phyloP scores from a whole-genome alignment of 2,329 filamentous ascomycete genomes.

The Talaromyces pinophilus region DNA sequence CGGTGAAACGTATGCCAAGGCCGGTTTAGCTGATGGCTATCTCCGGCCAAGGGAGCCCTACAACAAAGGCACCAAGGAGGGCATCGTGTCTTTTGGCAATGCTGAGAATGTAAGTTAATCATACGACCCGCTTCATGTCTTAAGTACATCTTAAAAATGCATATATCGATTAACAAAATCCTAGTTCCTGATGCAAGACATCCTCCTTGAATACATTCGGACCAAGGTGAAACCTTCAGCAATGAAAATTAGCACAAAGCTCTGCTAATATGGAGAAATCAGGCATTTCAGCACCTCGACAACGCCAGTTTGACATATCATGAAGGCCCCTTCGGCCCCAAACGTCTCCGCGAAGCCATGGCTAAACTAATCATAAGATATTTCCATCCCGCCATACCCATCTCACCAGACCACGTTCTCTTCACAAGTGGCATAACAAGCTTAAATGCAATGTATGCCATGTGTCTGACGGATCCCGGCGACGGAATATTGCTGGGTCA shows the following conservation, averaged over 20 bases:
- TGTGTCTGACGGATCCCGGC: slow-evolving; percentile 45
- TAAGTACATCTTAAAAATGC: background rate
- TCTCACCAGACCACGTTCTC: slow-evolving; percentile 42
- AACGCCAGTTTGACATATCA: slow-evolving; percentile 37
- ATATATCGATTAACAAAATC: background rate
- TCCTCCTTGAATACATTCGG: slow-evolving; percentile 6
- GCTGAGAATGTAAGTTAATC: slow-evolving; percentile 37
- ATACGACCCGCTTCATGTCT: background rate
- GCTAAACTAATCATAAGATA: slow-evolving; percentile 46
- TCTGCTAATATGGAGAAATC: background rate
- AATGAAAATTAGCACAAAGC: background rate
- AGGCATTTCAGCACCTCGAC: slow-evolving; percentile 3
- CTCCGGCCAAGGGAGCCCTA: slow-evolving; percentile 31
- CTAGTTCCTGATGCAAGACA: slow-evolving; percentile 16
- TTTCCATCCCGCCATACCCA: slow-evolving; percentile 39
- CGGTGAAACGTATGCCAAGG: slow-evolving; percentile 12
- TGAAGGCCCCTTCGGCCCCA: slow-evolving; percentile 41
- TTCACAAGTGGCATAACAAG: slow-evolving; percentile 47
- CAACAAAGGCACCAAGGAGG: slow-evolving; percentile 33
- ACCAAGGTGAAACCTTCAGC: background rate
- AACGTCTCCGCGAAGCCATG: slow-evolving; percentile 43
- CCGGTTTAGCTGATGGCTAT: slow-evolving; percentile 31
- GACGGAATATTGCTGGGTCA: slow-evolving; percentile 51
- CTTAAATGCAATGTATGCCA: slow-evolving; percentile 47
- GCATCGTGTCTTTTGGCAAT: slow-evolving; percentile 39